Percentiles rank a stretch among this genome's conserved stretches.
These are phyloP conservation scores for Fusarium decemcellulare DNA, from an alignment of 2,329 filamentous ascomycete species.

Conservation along the genomic window DNA sequence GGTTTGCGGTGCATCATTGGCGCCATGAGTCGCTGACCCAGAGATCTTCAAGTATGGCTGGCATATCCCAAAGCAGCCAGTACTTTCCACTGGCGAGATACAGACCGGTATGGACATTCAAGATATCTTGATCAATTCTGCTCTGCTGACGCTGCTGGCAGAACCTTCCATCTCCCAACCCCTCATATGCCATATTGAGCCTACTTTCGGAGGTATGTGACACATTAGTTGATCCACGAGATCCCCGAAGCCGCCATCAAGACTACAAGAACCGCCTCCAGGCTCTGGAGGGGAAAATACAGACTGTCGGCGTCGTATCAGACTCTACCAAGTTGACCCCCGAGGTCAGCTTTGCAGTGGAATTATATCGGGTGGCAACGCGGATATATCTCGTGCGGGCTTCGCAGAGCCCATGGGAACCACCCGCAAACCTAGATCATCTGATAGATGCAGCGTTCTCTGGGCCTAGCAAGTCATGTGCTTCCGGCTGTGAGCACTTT, in stretches of 20 bases:
- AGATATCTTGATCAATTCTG: neutral
- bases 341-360: neutral
- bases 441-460: slow-evolving; percentile 37
- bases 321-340: neutral
- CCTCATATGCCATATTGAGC: slow-evolving; percentile 27
- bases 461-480: slow-evolving; percentile 13
- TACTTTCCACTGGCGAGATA: slow-evolving; percentile 4
- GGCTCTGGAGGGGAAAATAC: slow-evolving; percentile 23
- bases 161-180: slow-evolving; percentile 18
- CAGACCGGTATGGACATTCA: slow-evolving; percentile 13
- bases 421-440: slow-evolving; percentile 34
- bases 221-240: slow-evolving; percentile 21
- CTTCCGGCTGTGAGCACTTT: slow-evolving; percentile 47
- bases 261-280: slow-evolving; percentile 25
- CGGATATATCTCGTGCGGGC: slow-evolving; percentile 35
- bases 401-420: slow-evolving; percentile 44
- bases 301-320: neutral
- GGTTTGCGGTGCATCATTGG: slow-evolving; percentile 41
- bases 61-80: neutral
- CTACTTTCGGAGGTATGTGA: slow-evolving; percentile 35
- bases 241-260: slow-evolving; percentile 16
- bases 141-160: slow-evolving; percentile 4
- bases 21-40: neutral
- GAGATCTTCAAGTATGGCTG: neutral
- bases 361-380: slow-evolving; percentile 35